phyloP scores from a whole-genome alignment of 2,329 filamentous ascomycete species.

The Pseudogymnoascus verrucosus region DNA sequence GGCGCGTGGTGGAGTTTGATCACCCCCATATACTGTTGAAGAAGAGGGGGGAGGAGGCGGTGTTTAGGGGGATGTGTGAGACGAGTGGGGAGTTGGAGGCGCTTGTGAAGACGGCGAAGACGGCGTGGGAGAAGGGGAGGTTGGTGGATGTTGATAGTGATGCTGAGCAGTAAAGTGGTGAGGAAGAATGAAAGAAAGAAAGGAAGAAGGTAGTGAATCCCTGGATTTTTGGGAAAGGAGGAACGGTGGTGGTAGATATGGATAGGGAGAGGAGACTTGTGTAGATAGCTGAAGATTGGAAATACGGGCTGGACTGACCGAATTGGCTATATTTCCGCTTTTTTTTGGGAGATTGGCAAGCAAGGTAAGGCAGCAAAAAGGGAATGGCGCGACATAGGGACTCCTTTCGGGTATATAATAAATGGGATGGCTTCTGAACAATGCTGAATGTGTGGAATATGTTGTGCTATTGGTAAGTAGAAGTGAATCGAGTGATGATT shows the following conservation, averaged over 20 bases:
- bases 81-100: slow-evolving; percentile 56
- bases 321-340: neutral
- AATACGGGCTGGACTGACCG: neutral
- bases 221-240: neutral
- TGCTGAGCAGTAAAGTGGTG: neutral
- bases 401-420: slow-evolving; percentile 6
- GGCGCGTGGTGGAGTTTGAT: slow-evolving; percentile 79
- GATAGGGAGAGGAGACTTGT: neutral
- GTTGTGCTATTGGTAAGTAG: neutral
- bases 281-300: neutral
- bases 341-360: neutral
- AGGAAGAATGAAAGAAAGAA: neutral
- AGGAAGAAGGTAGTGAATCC: neutral
- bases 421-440: neutral
- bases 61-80: slow-evolving; percentile 61
- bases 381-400: slow-evolving; percentile 1
- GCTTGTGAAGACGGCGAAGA: slow-evolving; percentile 44
- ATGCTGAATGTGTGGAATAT: too few species aligned
- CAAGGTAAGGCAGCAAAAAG: neutral
- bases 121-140: slow-evolving; percentile 35
- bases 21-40: slow-evolving; percentile 59
- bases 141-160: slow-evolving; percentile 30
- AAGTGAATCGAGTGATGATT: neutral
- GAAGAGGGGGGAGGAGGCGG: slow-evolving; percentile 33
- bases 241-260: neutral